These are phyloP conservation scores for Amylostereum areolatum DNA, from an alignment of 1,284 basidiomycete species.

Conservation along the genomic window DNA sequence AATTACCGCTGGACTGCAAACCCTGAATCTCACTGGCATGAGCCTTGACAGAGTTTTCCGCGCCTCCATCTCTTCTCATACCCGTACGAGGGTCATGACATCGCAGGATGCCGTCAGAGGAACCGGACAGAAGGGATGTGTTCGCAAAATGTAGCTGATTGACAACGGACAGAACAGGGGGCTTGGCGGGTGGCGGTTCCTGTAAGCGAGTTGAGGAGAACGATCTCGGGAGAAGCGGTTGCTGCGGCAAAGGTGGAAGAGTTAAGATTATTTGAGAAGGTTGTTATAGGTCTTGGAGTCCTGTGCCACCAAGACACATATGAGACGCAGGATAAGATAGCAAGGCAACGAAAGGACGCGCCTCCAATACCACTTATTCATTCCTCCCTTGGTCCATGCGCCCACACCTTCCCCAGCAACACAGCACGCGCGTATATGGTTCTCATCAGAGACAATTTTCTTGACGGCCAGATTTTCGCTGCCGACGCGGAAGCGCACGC, in stretches of 20 bases:
- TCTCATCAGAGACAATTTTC: conserved; percentile 70
- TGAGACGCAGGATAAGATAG: neutral
- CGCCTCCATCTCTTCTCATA: conserved; percentile 36
- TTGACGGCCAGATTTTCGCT: conserved; percentile 59
- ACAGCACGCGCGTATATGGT: conserved; percentile 63
- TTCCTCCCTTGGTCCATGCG: conserved; percentile 75
- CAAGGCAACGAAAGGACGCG: conserved; percentile 26
- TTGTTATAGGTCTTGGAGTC: conserved; percentile 40
- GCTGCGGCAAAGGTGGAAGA: conserved; percentile 59
- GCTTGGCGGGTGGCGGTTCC: conserved; percentile 63
- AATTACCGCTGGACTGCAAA: conserved; percentile 73
- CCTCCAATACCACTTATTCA: conserved; percentile 75
- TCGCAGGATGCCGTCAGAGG: conserved; percentile 79
- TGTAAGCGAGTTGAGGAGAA: conserved; percentile 70
- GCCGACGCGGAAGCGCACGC: conserved; percentile 75
- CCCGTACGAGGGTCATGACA: conserved; percentile 80
- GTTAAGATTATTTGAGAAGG: conserved; percentile 51
- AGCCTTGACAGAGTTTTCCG: conserved; percentile 58
- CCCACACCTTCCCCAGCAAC: conserved; percentile 57
- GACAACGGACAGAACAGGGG: conserved; percentile 48
- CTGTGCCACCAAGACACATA: conserved; percentile 19
- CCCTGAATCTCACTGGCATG: conserved; percentile 81
- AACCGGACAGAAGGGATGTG: conserved; percentile 68
- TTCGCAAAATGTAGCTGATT: conserved; percentile 64
- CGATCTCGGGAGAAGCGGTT: conserved; percentile 56